Evolutionary conservation across 495 filamentous ascomycete genomes (phyloP), one percentile per base, ranked within the genome.

Genomic region (Pyronema omphalodes): DNA sequence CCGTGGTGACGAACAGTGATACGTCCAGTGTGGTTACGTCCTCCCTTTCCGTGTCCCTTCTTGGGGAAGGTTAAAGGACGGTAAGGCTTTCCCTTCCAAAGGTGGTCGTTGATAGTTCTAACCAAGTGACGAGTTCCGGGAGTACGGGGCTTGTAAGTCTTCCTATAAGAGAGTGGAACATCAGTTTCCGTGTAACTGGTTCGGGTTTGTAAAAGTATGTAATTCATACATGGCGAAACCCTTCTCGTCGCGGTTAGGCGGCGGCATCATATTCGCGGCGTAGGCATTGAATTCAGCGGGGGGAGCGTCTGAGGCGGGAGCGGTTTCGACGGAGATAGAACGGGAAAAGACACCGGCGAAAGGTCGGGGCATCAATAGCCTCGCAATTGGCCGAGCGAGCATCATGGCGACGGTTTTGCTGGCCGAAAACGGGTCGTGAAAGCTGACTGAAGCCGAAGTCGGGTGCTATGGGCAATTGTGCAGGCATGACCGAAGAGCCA

Each of bases 81-180:
- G 57, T 81, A 79, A 0, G 93, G 86, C 40, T 88, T 75, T 45
- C 88, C 89, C 71, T 93, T 94, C 82, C 83, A 95, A 34, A 98
- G 73, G 67, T 96, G 93, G 58, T 95, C 91, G 69, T 94, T 94
- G 65, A 95, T 81, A 8, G 91, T 86, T 14, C 91, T 76, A 56
- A 79, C 81, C 53, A 98, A 72, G 75, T 98, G 93, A 55, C 91
- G 82, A 40, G 94, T 64, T 76, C 91, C 93, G 40, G 91, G 91
- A 8, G 93, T 98, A 51, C 86, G 82, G 37, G 91, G 91, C 68
- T 86, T 96, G 66, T 98, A 98, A 39, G 81, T 89, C 57, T 84
- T 79, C 67, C 94, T 66, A 40, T 71, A 63, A 43, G 75, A 29
- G 23, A 29, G 5, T 29, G 23, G 23, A 29, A 29, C 23, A 29